Conservation (phyloP, 371 early-diverging fungal species). For the Neoconidiobolus thromboides region DNA sequence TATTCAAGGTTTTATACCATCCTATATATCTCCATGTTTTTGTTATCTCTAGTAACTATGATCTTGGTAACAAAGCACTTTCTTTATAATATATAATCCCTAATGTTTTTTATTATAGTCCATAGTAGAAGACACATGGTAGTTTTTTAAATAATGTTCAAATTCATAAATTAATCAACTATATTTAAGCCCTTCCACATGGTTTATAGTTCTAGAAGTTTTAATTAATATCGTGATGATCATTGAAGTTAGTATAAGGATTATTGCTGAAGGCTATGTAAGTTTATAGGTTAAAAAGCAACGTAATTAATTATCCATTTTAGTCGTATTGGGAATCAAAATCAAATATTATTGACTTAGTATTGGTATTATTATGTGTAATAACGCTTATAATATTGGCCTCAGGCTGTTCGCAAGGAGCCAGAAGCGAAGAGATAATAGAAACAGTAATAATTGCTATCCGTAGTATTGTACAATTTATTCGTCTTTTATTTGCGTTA, state of each 20-base stretch:
- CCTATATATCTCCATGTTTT: not conserved
- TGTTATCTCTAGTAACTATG: slow-evolving; percentile 1
- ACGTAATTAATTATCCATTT: too few species aligned
- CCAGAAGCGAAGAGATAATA: not conserved
- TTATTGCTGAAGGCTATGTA: slow-evolving; percentile 1
- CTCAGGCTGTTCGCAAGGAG: not conserved
- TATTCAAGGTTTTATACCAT: slow-evolving; percentile 2
- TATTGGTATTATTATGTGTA: slow-evolving; percentile 2
- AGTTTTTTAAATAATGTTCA: not conserved
- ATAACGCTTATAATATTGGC: slow-evolving; percentile 2
- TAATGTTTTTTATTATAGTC: slow-evolving; percentile 1
- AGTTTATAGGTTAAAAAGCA: not conserved
- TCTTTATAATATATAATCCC: not conserved
- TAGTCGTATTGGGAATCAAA: slow-evolving; percentile 4
- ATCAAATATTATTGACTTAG: slow-evolving; percentile 2
- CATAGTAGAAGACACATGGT: not conserved
- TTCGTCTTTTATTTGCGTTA: not conserved
- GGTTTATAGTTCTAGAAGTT: slow-evolving; percentile 1
- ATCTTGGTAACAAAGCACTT: not conserved
- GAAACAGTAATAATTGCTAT: not conserved
- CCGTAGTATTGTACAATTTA: slow-evolving; percentile 4
- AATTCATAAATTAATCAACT: not conserved
- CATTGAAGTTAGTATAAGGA: slow-evolving; percentile 3
- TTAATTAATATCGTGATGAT: slow-evolving; percentile 4
- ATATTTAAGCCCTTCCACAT: not conserved